A percentile compares a stretch with the other conserved stretches of the same genome.
Evolutionary conservation across 352 stramenopile genomes (phyloP).

Genomic region (Pythium brachiatum): DNA sequence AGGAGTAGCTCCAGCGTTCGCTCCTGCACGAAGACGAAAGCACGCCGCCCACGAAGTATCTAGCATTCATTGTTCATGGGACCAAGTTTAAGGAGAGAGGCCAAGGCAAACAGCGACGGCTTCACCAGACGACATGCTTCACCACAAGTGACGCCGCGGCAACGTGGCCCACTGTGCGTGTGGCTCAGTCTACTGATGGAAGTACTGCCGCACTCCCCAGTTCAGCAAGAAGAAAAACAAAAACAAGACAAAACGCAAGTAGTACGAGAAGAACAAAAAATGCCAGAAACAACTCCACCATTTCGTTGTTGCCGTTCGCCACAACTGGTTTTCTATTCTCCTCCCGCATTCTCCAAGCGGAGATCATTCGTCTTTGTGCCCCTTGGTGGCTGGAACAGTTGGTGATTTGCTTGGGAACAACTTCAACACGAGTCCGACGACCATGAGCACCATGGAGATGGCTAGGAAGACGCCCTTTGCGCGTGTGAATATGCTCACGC

Average conservation of each 20-base stretch:
- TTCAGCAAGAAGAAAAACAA: constrained; percentile 4
- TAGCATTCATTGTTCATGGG: constrained; percentile 28
- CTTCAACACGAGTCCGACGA: constrained; percentile 1
- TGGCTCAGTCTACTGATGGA: background rate
- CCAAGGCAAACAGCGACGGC: background rate
- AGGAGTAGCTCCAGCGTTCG: constrained; percentile 33
- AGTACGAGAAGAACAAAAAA: background rate
- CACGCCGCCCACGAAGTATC: constrained; percentile 22
- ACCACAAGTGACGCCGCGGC: background rate
- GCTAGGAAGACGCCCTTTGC: constrained; percentile 6
- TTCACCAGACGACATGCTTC: background rate
- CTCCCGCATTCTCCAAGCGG: background rate
- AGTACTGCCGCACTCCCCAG: background rate
- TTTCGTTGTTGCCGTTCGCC: background rate
- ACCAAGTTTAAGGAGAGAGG: constrained; percentile 14
- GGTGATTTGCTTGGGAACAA: background rate
- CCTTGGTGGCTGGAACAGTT: background rate
- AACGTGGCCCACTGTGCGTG: background rate
- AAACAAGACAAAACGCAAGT: background rate
- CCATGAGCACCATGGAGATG: background rate
- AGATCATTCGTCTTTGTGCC: background rate
- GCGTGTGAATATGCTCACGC: constrained; percentile 10
- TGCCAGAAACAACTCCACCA: constrained; percentile 2
- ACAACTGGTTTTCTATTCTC: background rate
- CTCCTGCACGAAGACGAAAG: background rate